Evolutionary conservation across 768 basidiomycete genomes (phyloP).

Genomic region (Suillus variegatus): DNA sequence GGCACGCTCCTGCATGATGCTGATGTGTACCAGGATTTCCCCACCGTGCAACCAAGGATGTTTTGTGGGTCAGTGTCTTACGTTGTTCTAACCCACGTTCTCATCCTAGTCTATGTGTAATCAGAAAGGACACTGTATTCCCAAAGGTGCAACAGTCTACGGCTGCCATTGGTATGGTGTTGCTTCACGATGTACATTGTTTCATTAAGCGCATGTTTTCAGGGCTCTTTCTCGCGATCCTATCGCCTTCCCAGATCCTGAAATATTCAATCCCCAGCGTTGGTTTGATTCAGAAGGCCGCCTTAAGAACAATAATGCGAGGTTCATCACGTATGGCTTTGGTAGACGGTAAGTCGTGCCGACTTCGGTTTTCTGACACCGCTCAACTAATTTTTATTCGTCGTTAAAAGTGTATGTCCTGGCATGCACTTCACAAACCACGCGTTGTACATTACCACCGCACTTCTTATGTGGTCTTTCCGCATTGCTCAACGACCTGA

Average conservation of each 20-base stretch:
- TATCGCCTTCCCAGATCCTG: too few relatives aligned
- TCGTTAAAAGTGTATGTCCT: neutral
- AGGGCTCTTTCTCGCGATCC: too few relatives aligned
- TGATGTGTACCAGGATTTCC: slow-evolving; percentile 42
- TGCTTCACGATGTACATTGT: too few relatives aligned
- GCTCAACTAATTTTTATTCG: neutral
- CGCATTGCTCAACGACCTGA: neutral
- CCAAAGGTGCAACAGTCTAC: too few relatives aligned
- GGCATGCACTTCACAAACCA: neutral
- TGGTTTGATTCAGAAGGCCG: too few relatives aligned
- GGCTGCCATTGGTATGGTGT: too few relatives aligned
- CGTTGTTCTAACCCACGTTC: neutral
- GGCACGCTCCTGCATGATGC: neutral
- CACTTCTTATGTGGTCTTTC: neutral
- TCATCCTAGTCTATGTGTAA: too few relatives aligned
- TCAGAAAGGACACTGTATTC: too few relatives aligned
- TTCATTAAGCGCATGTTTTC: too few relatives aligned
- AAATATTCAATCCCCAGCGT: too few relatives aligned
- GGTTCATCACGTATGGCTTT: slow-evolving; percentile 53
- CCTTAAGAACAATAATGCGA: slow-evolving; percentile 39
- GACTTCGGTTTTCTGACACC: neutral
- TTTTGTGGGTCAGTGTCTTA: slow-evolving; percentile 47
- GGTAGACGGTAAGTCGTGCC: slow-evolving; percentile 37
- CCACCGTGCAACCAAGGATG: slow-evolving; percentile 61
- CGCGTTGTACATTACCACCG: neutral